Percentiles rank a stretch among this genome's conserved stretches.
phyloP scores from a whole-genome alignment of 2,329 filamentous ascomycete species.

The Fusarium coffeatum region DNA sequence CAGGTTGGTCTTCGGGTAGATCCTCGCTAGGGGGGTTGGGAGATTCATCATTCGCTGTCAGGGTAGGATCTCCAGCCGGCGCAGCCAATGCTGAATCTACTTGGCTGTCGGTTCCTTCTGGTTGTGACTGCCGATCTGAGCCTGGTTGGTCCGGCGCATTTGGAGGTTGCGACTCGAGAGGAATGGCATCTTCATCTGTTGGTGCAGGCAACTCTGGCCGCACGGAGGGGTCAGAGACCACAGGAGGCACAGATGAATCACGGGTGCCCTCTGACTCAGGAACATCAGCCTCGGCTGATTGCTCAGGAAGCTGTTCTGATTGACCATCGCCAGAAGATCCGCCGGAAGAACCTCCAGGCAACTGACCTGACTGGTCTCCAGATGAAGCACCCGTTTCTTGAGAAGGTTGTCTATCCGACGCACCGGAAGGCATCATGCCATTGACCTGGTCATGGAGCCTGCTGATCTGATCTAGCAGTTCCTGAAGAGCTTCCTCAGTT shows the following conservation, averaged over 20 bases:
- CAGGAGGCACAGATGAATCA: slow-evolving; percentile 1
- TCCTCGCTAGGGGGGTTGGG: background rate
- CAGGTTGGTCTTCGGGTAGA: background rate
- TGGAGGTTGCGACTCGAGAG: background rate
- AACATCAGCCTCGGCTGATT: background rate
- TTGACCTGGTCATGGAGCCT: slow-evolving; percentile 46
- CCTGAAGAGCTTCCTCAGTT: slow-evolving; percentile 38
- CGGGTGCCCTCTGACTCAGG: background rate
- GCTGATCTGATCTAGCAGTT: slow-evolving; percentile 48
- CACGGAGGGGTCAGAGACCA: slow-evolving; percentile 2
- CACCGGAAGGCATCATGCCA: slow-evolving; percentile 40
- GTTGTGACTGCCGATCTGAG: slow-evolving; percentile 2
- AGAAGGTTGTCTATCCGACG: slow-evolving; percentile 15
- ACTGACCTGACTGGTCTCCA: slow-evolving; percentile 25
- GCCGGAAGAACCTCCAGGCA: slow-evolving; percentile 11
- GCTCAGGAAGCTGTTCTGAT: slow-evolving; percentile 7
- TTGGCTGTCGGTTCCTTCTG: slow-evolving; percentile 6
- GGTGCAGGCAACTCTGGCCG: slow-evolving; percentile 2
- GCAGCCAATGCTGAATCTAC: background rate
- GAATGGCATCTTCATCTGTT: background rate
- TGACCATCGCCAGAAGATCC: slow-evolving; percentile 4
- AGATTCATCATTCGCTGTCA: background rate
- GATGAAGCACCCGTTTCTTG: slow-evolving; percentile 10
- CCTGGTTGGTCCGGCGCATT: background rate
- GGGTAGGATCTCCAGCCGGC: slow-evolving; percentile 1